Evolutionary conservation across 2,329 filamentous ascomycete genomes (phyloP).

Genomic region (Xylaria polymorpha): DNA sequence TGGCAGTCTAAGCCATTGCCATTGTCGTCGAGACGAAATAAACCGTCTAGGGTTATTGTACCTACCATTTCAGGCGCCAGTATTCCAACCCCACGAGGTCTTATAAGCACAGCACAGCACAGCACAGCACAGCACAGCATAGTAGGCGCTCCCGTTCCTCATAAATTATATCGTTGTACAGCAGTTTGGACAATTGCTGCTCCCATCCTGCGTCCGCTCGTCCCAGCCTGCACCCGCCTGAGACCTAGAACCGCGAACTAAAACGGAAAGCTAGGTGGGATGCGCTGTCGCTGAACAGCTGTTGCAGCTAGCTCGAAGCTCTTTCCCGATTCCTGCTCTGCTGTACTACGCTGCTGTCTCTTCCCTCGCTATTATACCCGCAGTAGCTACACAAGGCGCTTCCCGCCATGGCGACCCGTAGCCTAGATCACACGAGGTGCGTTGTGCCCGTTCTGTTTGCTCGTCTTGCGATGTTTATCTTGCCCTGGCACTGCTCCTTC

Average conservation of each 20-base stretch:
- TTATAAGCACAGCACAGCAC: background rate
- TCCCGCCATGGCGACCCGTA: conserved; percentile 50
- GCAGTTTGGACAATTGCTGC: conserved; percentile 10
- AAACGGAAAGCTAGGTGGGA: conserved; percentile 36
- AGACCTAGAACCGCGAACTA: conserved; percentile 29
- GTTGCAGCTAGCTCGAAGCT: conserved; percentile 31
- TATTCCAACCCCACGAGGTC: background rate
- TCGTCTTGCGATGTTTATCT: conserved; percentile 14
- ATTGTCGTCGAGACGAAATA: conserved; percentile 6
- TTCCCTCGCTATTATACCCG: conserved; percentile 16
- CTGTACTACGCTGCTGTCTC: conserved; percentile 33
- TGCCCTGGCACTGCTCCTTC: conserved; percentile 7
- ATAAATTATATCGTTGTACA: conserved; percentile 31
- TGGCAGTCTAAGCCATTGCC: conserved; percentile 20
- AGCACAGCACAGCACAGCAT: no score
- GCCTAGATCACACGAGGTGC: conserved; percentile 51
- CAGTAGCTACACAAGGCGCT: conserved; percentile 34
- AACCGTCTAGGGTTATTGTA: background rate
- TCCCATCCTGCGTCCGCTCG: conserved; percentile 5
- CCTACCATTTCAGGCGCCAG: conserved; percentile 23
- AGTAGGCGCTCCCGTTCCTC: background rate
- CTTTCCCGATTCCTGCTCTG: conserved; percentile 36
- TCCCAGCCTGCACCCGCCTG: conserved; percentile 19
- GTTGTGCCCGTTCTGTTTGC: conserved; percentile 35
- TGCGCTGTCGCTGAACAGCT: conserved; percentile 42